Conservation (phyloP, 371 early-diverging fungal species). For the Apophysomyces variabilis region DNA sequence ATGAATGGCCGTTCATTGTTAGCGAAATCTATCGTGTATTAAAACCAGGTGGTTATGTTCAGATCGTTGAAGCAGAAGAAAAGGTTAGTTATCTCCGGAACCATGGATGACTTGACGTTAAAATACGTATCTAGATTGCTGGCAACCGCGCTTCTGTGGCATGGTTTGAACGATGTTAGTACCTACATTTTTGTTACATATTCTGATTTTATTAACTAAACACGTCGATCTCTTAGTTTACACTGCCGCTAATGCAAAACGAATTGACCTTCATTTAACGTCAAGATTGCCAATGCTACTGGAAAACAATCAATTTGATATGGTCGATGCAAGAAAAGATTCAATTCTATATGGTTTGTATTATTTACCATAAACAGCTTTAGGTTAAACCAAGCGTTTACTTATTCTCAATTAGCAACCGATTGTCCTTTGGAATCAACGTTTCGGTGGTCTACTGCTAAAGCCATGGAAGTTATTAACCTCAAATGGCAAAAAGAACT, state of each 20-base stretch:
- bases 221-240: not conserved
- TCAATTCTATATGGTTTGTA: not conserved
- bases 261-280: not conserved
- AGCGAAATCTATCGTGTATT: conserved; percentile 43
- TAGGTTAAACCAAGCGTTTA: not conserved
- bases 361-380: not conserved
- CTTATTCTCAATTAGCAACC: not conserved
- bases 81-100: not conserved
- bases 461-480: not conserved
- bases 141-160: conserved; percentile 10
- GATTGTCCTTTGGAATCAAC: conserved; percentile 4
- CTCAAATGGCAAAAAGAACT: conserved; percentile 8
- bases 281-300: not conserved
- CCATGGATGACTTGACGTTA: not conserved
- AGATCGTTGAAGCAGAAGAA: conserved; percentile 54
- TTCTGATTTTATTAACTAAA: not conserved
- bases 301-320: conserved; percentile 1
- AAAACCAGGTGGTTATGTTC: conserved; percentile 63
- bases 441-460: conserved; percentile 3
- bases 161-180: conserved; percentile 8
- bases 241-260: not conserved
- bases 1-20: conserved; percentile 23
- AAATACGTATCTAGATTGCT: not conserved
- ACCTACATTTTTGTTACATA: not conserved
- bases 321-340: conserved; percentile 2